Base-by-base conservation (phyloP, 2,329 filamentous ascomycete genomes). In the Fusarium pininemorale region DNA sequence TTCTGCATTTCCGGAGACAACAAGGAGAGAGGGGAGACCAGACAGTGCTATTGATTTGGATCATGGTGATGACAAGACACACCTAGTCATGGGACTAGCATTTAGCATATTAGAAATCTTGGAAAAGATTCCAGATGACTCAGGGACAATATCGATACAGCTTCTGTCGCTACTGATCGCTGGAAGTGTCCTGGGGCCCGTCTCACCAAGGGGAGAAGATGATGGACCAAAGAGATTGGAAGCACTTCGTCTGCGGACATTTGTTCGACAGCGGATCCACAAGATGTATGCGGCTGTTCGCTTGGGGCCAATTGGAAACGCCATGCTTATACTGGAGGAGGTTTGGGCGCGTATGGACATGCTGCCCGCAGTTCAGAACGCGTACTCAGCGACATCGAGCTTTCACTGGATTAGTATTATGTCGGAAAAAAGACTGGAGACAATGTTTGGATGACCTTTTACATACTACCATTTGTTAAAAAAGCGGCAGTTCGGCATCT, bases 331-430 rank as follows among this genome's bases (percentile, higher is more conserved):
- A 22, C 38, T 74, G 3, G 57, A 73, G n/a, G 67, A 74, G 26
- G 67, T 64, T 20, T 74, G 72, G 72, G 44, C 57, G 30, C 70
- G 63, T 2, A 53, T 72, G 70, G 70, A 74, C 24, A 44, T 53
- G 10, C 24, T 51, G 2, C 35, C 9, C 22, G 9, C 11, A 7
- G 28, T 28, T 2, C 12, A 41, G 7, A 28, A n/a, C 8, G 12
- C n/a, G 8, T 37, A 15, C 3, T 6, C 44, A 1, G 41, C 38
- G 28, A 44, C 20, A 4, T 14, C 48, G 14, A n/a, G 38, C 20
- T 38, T 54, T 14, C 70, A 74, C 26, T 74, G 70, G 70, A 55
- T 74, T 38, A 55, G 74, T 30, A 16, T 74, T 6, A 74, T 74
- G 70, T 57, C 47, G 11, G 61, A 72, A 7, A 71, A 64, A 26